Percentiles rank a stretch among this genome's conserved stretches.
These are phyloP conservation scores for Fusarium sp. DNA, from an alignment of 2,329 filamentous ascomycete species.

Conservation along the genomic window DNA sequence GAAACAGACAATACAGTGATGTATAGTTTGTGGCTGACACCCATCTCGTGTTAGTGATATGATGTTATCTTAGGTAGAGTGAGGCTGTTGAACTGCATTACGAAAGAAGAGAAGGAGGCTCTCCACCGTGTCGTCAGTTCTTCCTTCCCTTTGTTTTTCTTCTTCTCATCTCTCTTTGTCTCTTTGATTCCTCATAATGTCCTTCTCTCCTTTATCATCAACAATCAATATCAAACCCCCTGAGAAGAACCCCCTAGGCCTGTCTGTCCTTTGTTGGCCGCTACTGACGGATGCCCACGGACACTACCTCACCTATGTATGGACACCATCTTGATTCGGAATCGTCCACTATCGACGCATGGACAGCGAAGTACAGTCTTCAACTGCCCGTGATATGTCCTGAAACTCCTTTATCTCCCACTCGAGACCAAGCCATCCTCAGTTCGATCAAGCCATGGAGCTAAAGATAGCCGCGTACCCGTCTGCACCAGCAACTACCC, in stretches of 20 bases:
- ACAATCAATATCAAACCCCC: neutral
- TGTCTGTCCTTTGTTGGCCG: neutral
- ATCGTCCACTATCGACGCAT: slow-evolving; percentile 5
- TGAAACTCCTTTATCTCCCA: slow-evolving; percentile 21
- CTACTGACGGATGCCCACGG: neutral
- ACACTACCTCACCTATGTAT: neutral
- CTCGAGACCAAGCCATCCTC: slow-evolving; percentile 4
- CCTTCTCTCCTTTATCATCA: neutral
- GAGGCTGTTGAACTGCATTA: neutral
- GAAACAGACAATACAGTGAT: neutral
- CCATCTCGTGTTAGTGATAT: neutral
- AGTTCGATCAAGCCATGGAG: neutral
- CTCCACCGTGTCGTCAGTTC: slow-evolving; percentile 19
- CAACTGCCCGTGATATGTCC: slow-evolving; percentile 9
- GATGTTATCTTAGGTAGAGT: neutral
- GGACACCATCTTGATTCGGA: slow-evolving; percentile 17
- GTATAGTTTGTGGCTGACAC: neutral
- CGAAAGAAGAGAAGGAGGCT: slow-evolving; percentile 12
- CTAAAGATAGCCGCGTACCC: slow-evolving; percentile 27
- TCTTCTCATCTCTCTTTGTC: neutral
- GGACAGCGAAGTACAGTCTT: neutral
- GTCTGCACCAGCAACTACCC: slow-evolving; percentile 17
- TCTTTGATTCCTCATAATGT: neutral
- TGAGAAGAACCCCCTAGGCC: neutral
- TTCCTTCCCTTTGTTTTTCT: neutral